Percentiles rank a stretch among this genome's conserved stretches.
Evolutionary conservation across 441 rosid genomes (phyloP).

Genomic region (Erodium trifolium): DNA sequence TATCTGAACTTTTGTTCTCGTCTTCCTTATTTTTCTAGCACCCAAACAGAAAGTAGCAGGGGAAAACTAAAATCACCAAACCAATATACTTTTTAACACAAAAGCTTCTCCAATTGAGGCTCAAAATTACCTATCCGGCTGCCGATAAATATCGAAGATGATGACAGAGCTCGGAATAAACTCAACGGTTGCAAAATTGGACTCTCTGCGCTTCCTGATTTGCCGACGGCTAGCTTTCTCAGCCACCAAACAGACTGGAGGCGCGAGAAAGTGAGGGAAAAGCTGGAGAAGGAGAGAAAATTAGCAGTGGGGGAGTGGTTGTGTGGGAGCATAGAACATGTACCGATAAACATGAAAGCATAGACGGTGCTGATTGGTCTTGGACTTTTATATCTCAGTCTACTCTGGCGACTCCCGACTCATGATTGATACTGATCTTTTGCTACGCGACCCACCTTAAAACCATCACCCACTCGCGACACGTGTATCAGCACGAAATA

Average conservation of each 20-base stretch:
- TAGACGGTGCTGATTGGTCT: too few species aligned
- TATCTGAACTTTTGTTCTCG: background rate
- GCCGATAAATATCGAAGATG: background rate
- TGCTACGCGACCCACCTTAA: background rate
- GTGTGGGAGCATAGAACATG: background rate
- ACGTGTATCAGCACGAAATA: background rate
- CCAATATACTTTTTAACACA: too few species aligned
- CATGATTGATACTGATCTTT: conserved; percentile 15
- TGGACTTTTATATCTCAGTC: conserved; percentile 15
- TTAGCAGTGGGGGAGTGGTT: background rate
- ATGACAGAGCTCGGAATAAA: background rate
- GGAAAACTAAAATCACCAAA: too few species aligned
- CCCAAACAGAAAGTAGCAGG: background rate
- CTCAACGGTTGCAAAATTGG: background rate
- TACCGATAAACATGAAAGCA: background rate
- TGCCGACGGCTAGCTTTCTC: background rate
- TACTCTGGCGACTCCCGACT: conserved; percentile 26
- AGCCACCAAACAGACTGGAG: background rate
- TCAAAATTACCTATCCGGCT: background rate
- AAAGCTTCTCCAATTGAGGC: background rate
- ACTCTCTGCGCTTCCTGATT: background rate
- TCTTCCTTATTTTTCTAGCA: background rate
- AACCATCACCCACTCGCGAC: background rate
- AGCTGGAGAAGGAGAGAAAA: conserved; percentile 17
- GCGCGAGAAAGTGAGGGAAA: background rate